These are phyloP conservation scores for Fusarium palustre DNA, from an alignment of 2,329 filamentous ascomycete species.

Conservation along the genomic window DNA sequence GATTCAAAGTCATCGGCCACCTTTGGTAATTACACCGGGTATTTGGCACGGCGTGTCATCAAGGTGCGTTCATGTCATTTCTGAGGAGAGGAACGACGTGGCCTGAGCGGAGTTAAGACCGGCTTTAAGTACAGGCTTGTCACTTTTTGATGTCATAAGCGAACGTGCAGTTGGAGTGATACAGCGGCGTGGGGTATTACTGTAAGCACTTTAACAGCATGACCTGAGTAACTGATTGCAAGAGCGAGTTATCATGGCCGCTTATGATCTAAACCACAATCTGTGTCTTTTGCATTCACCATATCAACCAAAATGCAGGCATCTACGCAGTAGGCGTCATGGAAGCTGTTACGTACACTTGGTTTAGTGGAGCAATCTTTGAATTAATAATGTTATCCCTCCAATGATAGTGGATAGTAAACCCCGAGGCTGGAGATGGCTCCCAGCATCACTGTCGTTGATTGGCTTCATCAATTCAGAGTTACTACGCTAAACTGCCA, in stretches of 20 bases:
- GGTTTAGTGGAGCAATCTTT: slow-evolving; percentile 4
- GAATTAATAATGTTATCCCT: slow-evolving; percentile 27
- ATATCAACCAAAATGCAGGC: not conserved
- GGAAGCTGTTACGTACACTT: slow-evolving; percentile 5
- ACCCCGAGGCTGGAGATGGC: not conserved
- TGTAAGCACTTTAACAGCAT: slow-evolving; percentile 9
- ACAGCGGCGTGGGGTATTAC: not conserved
- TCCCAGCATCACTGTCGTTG: not conserved
- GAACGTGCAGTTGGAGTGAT: not conserved
- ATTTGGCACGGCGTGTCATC: not conserved
- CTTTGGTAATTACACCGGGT: not conserved
- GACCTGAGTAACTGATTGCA: not conserved
- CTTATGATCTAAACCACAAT: not conserved
- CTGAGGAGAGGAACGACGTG: slow-evolving; percentile 8
- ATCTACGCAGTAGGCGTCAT: slow-evolving; percentile 23
- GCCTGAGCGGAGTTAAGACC: slow-evolving; percentile 21
- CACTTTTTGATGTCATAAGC: slow-evolving; percentile 11
- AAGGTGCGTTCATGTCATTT: not conserved
- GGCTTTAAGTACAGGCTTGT: slow-evolving; percentile 12
- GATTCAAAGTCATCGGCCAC: not conserved
- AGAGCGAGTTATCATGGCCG: not conserved
- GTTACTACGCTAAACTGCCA: slow-evolving; percentile 25
- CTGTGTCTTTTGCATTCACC: not conserved
- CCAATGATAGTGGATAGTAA: not conserved
- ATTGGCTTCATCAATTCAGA: slow-evolving; percentile 5